phyloP scores from a whole-genome alignment of 805 yeast species.

The Metschnikowia anglica region DNA sequence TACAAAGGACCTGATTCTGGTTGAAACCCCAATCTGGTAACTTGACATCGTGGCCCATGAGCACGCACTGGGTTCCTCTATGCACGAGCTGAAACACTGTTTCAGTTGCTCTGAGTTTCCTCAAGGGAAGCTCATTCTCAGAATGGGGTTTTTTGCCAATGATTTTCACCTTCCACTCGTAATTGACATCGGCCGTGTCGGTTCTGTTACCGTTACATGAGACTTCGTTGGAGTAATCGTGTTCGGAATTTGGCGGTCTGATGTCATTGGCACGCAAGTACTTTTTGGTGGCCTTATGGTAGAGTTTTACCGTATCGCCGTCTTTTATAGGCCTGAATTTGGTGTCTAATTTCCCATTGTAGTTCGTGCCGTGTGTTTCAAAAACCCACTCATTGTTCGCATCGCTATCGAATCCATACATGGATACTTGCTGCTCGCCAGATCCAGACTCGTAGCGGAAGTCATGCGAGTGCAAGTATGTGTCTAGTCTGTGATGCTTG shows the following conservation, averaged over 20 bases:
- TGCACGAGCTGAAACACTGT: conserved; percentile 71
- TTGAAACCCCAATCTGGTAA: conserved; percentile 83
- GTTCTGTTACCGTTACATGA: conserved; percentile 61
- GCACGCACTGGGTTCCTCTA: conserved; percentile 61
- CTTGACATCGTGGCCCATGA: conserved; percentile 69
- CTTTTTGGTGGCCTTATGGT: conserved; percentile 66
- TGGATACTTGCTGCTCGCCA: conserved; percentile 75
- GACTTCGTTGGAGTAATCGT: conserved; percentile 86
- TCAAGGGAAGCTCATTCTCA: conserved; percentile 34
- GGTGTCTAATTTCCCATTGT: conserved; percentile 40
- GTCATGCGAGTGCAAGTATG: conserved; percentile 78
- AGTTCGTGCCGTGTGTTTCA: conserved; percentile 42
- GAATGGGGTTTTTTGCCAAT: conserved; percentile 33
- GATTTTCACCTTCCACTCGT: conserved; percentile 65
- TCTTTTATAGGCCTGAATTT: conserved; percentile 43
- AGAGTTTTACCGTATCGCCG: conserved; percentile 61
- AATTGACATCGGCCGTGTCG: conserved; percentile 64
- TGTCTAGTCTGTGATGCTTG: conserved; percentile 69
- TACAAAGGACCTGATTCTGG: conserved; percentile 88
- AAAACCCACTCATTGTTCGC: conserved; percentile 72
- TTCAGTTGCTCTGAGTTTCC: conserved; percentile 53
- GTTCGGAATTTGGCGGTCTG: conserved; percentile 87
- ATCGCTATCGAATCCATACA: conserved; percentile 60
- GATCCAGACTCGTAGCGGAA: conserved; percentile 64
- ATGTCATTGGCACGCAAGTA: conserved; percentile 67